A percentile compares a stretch with the other conserved stretches of the same genome.
Evolutionary conservation across 441 rosid genomes (phyloP).

Genomic region (Erysimum pusillum): DNA sequence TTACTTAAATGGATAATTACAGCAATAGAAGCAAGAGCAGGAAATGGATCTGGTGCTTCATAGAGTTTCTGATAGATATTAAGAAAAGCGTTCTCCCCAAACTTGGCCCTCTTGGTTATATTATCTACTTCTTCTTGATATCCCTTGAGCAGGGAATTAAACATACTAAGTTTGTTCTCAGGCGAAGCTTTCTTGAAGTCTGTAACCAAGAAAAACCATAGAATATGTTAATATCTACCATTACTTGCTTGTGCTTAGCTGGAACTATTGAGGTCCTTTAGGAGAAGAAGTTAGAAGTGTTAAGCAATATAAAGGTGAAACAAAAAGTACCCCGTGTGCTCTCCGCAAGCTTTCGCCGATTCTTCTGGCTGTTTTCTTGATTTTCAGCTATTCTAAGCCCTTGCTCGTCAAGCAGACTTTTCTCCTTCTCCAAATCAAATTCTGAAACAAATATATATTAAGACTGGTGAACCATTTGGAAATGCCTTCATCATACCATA

Average conservation of each 20-base stretch:
- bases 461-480: conserved; percentile 13
- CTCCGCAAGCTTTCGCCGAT: conserved; percentile 98
- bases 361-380: conserved; percentile 95
- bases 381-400: conserved; percentile 97
- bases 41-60: conserved; percentile 99
- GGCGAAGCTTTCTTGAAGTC: conserved; percentile 98
- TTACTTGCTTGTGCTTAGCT: not conserved
- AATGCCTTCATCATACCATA: not conserved
- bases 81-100: conserved; percentile 97
- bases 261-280: not conserved
- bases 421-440: conserved; percentile 98
- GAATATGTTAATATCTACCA: conserved; percentile 21
- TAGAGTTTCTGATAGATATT: conserved; percentile 97
- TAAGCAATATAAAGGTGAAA: conserved; percentile 11
- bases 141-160: conserved; percentile 91
- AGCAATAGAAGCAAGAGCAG: conserved; percentile 91
- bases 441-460: conserved; percentile 52
- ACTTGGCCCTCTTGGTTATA: conserved; percentile 98
- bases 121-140: conserved; percentile 99
- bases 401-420: conserved; percentile 88
- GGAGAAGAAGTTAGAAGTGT: not conserved
- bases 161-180: conserved; percentile 85
- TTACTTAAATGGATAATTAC: conserved; percentile 57
- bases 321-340: conserved; percentile 85
- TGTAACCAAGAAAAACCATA: conserved; percentile 48